Percentiles rank a stretch among this genome's conserved stretches.
Evolutionary conservation across 768 basidiomycete genomes (phyloP).

Genomic region (Mrakia frigida): DNA sequence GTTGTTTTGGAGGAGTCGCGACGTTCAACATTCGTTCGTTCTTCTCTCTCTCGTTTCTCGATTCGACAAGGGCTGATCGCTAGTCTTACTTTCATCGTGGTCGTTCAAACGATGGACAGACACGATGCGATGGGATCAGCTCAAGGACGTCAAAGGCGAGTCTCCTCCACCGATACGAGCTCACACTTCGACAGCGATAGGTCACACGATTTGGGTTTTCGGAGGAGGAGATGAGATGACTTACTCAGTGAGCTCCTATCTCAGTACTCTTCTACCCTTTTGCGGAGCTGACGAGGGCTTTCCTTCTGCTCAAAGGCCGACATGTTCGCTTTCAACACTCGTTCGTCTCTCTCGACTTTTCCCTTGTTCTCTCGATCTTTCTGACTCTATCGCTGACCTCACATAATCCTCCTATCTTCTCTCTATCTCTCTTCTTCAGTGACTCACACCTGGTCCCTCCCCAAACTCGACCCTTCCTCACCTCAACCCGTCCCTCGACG

Average conservation of each 20-base stretch:
- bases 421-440: conserved; percentile 28
- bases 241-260: conserved; percentile 55
- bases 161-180: conserved; percentile 49
- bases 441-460: conserved; percentile 43
- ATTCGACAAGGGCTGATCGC: no score
- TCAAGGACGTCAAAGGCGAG: not conserved
- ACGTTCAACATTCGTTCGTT: conserved; percentile 11
- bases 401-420: not conserved
- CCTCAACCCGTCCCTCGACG: conserved; percentile 59
- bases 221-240: conserved; percentile 77
- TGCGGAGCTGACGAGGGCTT: not conserved
- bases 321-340: conserved; percentile 75
- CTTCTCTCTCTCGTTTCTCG: not conserved
- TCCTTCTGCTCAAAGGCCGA: conserved; percentile 49
- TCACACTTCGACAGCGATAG: conserved; percentile 77
- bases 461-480: conserved; percentile 28
- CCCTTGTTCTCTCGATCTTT: not conserved
- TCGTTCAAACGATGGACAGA: not conserved
- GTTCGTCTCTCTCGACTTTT: not conserved
- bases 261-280: no score
- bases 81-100: not conserved
- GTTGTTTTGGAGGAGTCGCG: conserved; percentile 26
- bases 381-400: no score
- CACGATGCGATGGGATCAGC: conserved; percentile 19
- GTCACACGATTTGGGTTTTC: conserved; percentile 76